These are phyloP conservation scores for Dactylellina sp. DNA, from an alignment of 2,329 filamentous ascomycete genomes.

Conservation along the genomic window DNA sequence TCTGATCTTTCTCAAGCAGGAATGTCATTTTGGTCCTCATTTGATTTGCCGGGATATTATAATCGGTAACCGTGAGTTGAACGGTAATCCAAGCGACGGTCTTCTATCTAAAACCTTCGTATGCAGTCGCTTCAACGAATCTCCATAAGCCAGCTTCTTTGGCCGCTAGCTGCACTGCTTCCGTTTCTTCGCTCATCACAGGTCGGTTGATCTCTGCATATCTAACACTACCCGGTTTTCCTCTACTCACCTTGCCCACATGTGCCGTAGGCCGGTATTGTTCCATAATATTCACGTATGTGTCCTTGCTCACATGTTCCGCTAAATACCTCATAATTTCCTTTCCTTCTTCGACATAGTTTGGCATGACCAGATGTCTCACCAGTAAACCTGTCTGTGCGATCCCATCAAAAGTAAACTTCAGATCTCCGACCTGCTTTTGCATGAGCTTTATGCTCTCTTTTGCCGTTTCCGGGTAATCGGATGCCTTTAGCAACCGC, in stretches of 20 bases:
- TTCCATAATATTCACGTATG: slow-evolving; percentile 89
- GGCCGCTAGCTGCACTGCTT: slow-evolving; percentile 75
- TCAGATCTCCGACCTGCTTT: slow-evolving; percentile 81
- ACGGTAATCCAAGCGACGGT: slow-evolving; percentile 5
- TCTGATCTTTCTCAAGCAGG: slow-evolving; percentile 2
- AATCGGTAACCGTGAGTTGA: slow-evolving; percentile 20
- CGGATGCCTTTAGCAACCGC: slow-evolving; percentile 80
- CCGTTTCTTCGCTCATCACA: slow-evolving; percentile 74
- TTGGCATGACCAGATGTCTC: slow-evolving; percentile 86
- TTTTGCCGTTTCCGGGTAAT: slow-evolving; percentile 77
- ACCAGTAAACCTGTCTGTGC: slow-evolving; percentile 81
- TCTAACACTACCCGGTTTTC: slow-evolving; percentile 66
- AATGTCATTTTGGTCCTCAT: slow-evolving; percentile 7
- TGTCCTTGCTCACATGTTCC: slow-evolving; percentile 76
- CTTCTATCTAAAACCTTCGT: slow-evolving; percentile 68
- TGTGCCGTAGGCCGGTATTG: slow-evolving; percentile 85
- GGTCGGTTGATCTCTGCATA: slow-evolving; percentile 84
- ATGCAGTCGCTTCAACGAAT: slow-evolving; percentile 75
- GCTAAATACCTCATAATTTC: slow-evolving; percentile 83
- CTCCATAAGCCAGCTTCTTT: slow-evolving; percentile 80
- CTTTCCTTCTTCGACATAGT: slow-evolving; percentile 77
- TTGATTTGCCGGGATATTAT: slow-evolving; percentile 48
- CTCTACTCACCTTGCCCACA: slow-evolving; percentile 76
- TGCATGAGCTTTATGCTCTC: slow-evolving; percentile 86
- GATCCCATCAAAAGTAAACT: slow-evolving; percentile 83